Conservation (phyloP, 495 filamentous ascomycete species). For the Oleoguttula mirabilis region DNA sequence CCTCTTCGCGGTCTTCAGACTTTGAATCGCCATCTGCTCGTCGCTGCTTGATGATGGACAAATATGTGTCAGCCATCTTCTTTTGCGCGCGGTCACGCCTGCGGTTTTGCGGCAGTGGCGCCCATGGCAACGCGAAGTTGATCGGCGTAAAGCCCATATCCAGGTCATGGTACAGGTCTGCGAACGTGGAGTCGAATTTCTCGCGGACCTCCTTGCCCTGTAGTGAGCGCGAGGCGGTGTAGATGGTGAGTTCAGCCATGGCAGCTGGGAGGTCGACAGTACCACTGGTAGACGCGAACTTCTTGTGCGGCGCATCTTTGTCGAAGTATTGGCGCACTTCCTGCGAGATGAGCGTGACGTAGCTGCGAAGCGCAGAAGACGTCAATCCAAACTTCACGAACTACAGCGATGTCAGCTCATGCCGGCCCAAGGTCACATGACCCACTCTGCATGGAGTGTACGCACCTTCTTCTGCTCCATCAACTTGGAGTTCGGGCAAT, state of each 20-base stretch:
- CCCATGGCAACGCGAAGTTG: conserved; percentile 55
- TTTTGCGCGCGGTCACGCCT: conserved; percentile 46
- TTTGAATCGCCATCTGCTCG: conserved; percentile 21
- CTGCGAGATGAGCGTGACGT: conserved; percentile 44
- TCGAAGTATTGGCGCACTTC: conserved; percentile 42
- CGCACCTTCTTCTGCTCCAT: conserved; percentile 59
- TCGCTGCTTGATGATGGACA: conserved; percentile 46
- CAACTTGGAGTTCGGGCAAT: conserved; percentile 52
- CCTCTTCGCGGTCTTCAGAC: conserved; percentile 31
- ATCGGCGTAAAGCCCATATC: conserved; percentile 54
- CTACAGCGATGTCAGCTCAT: conserved; percentile 26
- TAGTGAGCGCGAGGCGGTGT: conserved; percentile 52
- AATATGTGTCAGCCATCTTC: conserved; percentile 48
- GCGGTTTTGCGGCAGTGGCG: conserved; percentile 50
- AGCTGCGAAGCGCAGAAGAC: conserved; percentile 48
- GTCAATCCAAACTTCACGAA: conserved; percentile 57
- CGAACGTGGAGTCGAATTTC: conserved; percentile 49
- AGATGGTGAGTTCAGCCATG: conserved; percentile 53
- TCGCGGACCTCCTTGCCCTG: conserved; percentile 54
- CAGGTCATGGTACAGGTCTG: conserved; percentile 52
- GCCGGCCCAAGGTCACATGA: too few relatives aligned
- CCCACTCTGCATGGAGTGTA: too few relatives aligned
- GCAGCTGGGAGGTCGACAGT: conserved; percentile 42
- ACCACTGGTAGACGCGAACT: conserved; percentile 38
- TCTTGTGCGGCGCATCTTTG: conserved; percentile 20